These are phyloP conservation scores for Diutina neorugosa DNA, from an alignment of 1,139 yeast genomes.

Conservation along the genomic window DNA sequence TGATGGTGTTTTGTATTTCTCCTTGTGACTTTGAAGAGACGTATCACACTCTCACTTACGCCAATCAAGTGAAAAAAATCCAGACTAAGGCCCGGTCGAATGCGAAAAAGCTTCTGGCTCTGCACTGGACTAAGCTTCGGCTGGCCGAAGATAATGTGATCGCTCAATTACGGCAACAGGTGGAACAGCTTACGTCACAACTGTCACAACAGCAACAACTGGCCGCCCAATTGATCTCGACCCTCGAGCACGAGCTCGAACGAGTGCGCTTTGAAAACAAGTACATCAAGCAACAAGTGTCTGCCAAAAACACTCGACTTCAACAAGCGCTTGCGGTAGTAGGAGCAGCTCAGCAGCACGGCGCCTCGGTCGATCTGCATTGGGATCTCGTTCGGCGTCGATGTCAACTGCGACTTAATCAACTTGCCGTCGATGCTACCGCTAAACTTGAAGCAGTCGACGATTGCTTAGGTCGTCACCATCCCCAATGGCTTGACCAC, in stretches of 20 bases:
- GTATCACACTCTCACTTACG: constrained; percentile 60
- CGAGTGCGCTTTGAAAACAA: not conserved
- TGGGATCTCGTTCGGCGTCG: not conserved
- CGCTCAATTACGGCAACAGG: not conserved
- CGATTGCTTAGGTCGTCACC: not conserved
- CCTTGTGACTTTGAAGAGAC: constrained; percentile 72
- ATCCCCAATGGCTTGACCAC: not conserved
- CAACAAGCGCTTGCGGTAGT: not conserved
- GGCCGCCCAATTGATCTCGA: not conserved
- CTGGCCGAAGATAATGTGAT: not conserved
- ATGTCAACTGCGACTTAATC: not conserved
- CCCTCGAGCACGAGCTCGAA: not conserved
- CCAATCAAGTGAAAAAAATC: constrained; percentile 61
- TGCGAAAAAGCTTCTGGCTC: not conserved
- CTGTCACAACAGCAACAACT: not conserved
- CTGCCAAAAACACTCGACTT: not conserved
- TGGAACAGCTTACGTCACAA: not conserved
- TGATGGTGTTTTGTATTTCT: constrained; percentile 66
- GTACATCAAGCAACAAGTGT: not conserved
- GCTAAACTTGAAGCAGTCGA: not conserved
- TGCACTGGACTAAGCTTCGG: not conserved
- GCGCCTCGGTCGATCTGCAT: not conserved
- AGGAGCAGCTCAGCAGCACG: not conserved
- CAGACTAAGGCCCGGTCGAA: constrained; percentile 23
- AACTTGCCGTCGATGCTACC: not conserved